Percentiles rank a stretch among this genome's conserved stretches.
Conservation (phyloP, 805 yeast species). For the Lipomyces sp. region DNA sequence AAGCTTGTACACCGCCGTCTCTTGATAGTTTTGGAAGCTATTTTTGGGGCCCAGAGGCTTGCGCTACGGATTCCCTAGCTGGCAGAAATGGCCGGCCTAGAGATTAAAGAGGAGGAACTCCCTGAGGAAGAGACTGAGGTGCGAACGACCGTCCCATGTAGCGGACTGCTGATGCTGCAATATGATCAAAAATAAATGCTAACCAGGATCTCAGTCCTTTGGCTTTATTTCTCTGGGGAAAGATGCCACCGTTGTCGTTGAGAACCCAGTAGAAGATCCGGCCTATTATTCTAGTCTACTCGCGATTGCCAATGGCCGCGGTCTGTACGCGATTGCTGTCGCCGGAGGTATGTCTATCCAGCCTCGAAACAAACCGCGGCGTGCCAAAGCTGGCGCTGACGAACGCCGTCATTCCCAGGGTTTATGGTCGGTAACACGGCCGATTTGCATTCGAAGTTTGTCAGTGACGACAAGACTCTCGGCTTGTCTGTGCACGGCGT, state of each 20-base stretch:
- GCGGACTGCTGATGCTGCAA: background rate
- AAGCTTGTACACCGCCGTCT: no score
- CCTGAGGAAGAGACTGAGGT: conserved; percentile 8
- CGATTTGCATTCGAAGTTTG: conserved; percentile 25
- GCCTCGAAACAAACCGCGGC: no score
- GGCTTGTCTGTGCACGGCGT: conserved; percentile 7
- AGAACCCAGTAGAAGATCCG: conserved; percentile 16
- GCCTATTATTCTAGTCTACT: conserved; percentile 22
- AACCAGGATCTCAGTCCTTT: conserved; percentile 17
- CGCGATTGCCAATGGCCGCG: conserved; percentile 32
- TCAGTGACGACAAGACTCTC: conserved; percentile 10
- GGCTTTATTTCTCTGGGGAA: conserved; percentile 25
- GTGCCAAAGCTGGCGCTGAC: background rate
- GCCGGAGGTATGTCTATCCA: conserved; percentile 23
- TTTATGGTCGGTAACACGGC: conserved; percentile 27
- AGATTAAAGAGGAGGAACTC: background rate
- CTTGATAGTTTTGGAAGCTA: no score
- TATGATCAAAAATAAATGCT: no score
- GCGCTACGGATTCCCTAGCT: no score
- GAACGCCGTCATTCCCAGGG: conserved; percentile 4
- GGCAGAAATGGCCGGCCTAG: background rate
- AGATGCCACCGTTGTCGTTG: conserved; percentile 17
- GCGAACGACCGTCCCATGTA: background rate
- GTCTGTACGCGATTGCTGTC: conserved; percentile 32
- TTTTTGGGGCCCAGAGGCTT: no score